Base-by-base conservation (phyloP, 106 monocot genomes). In the Phalaenopsis aphrodite region DNA sequence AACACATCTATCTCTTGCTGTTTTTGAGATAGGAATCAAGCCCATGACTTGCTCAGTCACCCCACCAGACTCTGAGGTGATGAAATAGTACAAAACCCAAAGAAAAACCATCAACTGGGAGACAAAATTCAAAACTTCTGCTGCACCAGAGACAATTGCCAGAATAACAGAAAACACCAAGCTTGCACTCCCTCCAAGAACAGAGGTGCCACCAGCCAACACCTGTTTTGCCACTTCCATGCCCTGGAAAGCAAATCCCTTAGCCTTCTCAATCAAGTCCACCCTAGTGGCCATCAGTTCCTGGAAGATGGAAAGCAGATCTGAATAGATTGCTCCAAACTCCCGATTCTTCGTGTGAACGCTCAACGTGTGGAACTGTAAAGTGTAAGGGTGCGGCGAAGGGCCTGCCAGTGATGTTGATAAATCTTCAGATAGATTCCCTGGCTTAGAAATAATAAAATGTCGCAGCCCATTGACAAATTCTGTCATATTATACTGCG, bases 81-180 rank as follows among this genome's bases (percentile, higher is more conserved):
- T 92, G 47, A 92, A 75, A 42, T 89, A 89, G 72, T 89, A 92
- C 78, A 92, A 65, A 43, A 92, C 85, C 92, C 89, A 92, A 15
- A 92, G 80, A 79, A 92, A 92, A 3, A 92, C 87, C 86, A 78
- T 91, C 66, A 89, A 56, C 47, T 91, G 87, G 11, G 89, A 91
- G n/a, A 91, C 55, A 30, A 91, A 91, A 75, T 92, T 89, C 16
- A 92, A 16, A 24, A 92, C 85, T 48, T 86, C 89, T 3, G 89
- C 92, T 1, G 92, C 92, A 67, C 92, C 92, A 10, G 89, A 89
- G 75, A 87, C 55, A 7, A 92, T 78, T 47, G 84, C 74, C 0
- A 87, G 69, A 18, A 55, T 68, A 12, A 92, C 15, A 4, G 85
- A 89, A 65, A 87, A 42, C 45, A 87, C 9, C 78, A 92, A 48